phyloP scores from a whole-genome alignment of 2,329 filamentous ascomycete genomes.

The Microsporum audouinii region DNA sequence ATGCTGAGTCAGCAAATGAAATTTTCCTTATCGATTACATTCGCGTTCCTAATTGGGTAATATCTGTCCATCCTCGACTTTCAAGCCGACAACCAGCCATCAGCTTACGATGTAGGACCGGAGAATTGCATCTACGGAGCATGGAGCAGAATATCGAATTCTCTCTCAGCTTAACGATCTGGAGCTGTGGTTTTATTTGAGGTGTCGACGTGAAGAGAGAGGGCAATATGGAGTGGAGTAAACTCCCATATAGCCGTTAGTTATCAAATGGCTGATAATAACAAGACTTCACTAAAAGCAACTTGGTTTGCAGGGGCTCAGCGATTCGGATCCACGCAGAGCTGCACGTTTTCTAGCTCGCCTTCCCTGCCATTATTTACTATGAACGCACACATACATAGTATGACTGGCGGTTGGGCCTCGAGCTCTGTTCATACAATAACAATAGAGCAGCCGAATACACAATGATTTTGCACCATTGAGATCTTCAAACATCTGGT shows the following conservation, averaged over 20 bases:
- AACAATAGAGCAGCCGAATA: background rate
- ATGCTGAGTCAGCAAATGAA: background rate
- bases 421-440: background rate
- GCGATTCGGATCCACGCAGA: background rate
- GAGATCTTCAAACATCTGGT: no score
- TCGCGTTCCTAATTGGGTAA: background rate
- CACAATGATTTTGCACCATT: no score
- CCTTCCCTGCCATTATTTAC: background rate
- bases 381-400: background rate
- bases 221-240: no score
- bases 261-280: background rate
- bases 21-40: background rate
- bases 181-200: no score
- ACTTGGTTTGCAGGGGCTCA: background rate
- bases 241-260: no score
- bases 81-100: background rate
- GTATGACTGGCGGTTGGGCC: background rate
- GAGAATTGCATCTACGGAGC: no score
- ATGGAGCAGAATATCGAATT: no score
- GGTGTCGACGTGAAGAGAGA: no score
- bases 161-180: no score
- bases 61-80: background rate
- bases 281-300: background rate
- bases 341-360: background rate
- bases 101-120: background rate